Evolutionary conservation across 768 basidiomycete species (phyloP), one percentile per base, ranked within the genome.

Genomic region (Rhizopogon roseolus): DNA sequence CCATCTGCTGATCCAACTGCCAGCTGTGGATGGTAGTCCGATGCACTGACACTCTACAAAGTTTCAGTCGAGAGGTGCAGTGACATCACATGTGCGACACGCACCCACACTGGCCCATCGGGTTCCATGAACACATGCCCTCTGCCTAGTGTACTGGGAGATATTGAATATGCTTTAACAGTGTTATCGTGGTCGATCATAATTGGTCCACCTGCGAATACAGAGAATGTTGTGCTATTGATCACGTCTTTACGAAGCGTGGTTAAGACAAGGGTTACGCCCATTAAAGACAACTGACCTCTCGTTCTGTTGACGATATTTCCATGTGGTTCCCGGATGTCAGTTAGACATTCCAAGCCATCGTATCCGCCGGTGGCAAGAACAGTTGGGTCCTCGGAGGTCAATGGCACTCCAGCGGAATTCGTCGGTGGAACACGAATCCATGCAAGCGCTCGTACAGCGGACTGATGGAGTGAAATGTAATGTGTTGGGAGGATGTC

Each of bases 11-110:
- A 84, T 6, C 86, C 90, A 13, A 87, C 80, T 0, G 88, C 89
- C 4, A 96, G 70, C 65, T 93, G 90, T 5, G 93, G 86, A 61
- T 98, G 96, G 62, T 86, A 88, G 43, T 96, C 89, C 0, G 94
- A 96, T 1, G 84, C 75, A 52, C 78, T 73, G 27, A 94, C 67
- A 52, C 77, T 81, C 94, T 95, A 61, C 13, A 16, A 14, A 14
- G 3, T 46, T 3, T 27, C 6, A 41, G 54, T 44, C 43, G n/a
- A 28, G 10, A 1, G 6, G 6, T 13, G 19, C 16, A 19, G 9
- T 16, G 4, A 28, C 4, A 38, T 9, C 32, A 34, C 40, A n/a
- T 49, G 7, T 1, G 17, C 6, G 19, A 6, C n/a, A 71, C 82
- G 19, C 57, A 94, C 93, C 92, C 90, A 93, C 54, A 90, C 78